Conservation (phyloP, 371 early-diverging fungal genomes). For the Mycotypha africana region DNA sequence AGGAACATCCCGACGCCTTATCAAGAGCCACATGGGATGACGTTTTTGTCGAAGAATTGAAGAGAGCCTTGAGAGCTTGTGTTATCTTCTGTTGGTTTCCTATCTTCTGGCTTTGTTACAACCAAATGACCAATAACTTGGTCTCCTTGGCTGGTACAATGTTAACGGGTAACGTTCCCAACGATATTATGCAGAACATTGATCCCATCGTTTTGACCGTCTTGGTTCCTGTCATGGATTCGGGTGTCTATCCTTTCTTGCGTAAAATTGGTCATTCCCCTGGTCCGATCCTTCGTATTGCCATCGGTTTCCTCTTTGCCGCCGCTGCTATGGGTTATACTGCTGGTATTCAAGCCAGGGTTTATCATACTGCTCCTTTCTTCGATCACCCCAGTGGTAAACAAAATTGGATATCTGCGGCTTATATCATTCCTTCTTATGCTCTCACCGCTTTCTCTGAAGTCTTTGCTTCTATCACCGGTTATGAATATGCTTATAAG, state of each 20-base stretch:
- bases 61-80: constrained; percentile 60
- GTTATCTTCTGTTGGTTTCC: constrained; percentile 69
- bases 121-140: constrained; percentile 73
- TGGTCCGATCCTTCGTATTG: constrained; percentile 69
- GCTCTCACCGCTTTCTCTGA: constrained; percentile 57
- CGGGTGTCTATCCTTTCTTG: constrained; percentile 60
- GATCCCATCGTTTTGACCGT: constrained; percentile 66
- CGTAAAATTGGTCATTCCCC: constrained; percentile 57
- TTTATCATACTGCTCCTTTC: constrained; percentile 49
- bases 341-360: constrained; percentile 63
- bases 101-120: constrained; percentile 76
- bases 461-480: constrained; percentile 67
- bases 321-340: constrained; percentile 66
- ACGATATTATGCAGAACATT: constrained; percentile 61
- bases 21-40: constrained; percentile 57
- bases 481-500: constrained; percentile 73
- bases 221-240: constrained; percentile 69
- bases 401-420: constrained; percentile 53
- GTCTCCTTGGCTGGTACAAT: constrained; percentile 70
- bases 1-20: constrained; percentile 26
- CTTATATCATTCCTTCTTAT: constrained; percentile 62
- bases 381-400: constrained; percentile 21
- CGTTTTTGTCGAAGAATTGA: constrained; percentile 67
- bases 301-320: constrained; percentile 67
- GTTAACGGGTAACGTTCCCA: constrained; percentile 57